Conservation (phyloP, 1,284 basidiomycete genomes). For the Bondarzewia mesenterica region DNA sequence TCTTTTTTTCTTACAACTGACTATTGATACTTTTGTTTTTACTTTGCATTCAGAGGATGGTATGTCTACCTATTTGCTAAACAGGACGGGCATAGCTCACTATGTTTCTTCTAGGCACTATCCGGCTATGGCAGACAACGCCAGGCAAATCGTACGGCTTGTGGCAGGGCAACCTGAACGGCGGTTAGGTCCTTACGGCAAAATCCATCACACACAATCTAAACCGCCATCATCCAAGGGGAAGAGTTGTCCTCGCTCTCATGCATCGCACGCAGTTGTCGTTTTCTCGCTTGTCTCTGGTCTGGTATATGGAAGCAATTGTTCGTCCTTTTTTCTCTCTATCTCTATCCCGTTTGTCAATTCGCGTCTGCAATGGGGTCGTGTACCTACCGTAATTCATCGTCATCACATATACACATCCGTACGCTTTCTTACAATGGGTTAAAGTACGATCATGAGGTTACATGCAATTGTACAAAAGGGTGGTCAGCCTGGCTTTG, state of each 20-base stretch:
- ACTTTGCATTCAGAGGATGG: slow-evolving; percentile 55
- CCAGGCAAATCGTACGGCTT: slow-evolving; percentile 91
- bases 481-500: no score
- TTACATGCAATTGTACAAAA: no score
- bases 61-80: slow-evolving; percentile 24
- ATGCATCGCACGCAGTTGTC: background rate
- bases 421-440: no score
- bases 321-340: no score
- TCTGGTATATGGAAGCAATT: background rate
- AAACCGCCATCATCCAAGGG: no score
- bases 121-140: slow-evolving; percentile 93
- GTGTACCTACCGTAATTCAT: no score
- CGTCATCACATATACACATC: no score
- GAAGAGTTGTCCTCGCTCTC: slow-evolving; percentile 3
- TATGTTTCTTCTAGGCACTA: slow-evolving; percentile 55
- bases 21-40: slow-evolving; percentile 1
- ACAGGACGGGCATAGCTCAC: background rate
- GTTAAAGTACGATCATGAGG: no score
- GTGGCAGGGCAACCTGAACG: slow-evolving; percentile 71
- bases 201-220: no score
- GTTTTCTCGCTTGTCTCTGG: background rate
- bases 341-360: no score
- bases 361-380: no score
- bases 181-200: no score
- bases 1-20: background rate